Base-by-base conservation (phyloP, 305 asterid species). In the Fraxinus baroniana region DNA sequence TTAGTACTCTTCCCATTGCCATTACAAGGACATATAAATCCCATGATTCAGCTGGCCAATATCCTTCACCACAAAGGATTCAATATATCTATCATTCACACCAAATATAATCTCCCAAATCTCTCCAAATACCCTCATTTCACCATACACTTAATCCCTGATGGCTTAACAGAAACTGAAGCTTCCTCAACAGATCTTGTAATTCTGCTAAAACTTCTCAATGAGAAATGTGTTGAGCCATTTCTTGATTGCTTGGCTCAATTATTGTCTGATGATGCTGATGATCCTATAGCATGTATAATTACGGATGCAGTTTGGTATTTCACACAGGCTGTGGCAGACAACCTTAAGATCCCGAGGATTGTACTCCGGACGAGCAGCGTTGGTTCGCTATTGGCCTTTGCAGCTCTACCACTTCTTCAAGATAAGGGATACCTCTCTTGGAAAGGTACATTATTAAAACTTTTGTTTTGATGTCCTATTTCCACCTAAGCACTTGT, bases 361-460 rank as follows among this genome's bases (percentile, higher is more conserved):
- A 81, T 89, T 35, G 93, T 81, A 0, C 84, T 91, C 22, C 86
- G 92, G 82, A 91, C 91, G 0, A 82, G 87, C 64, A 87, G 87
- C 26, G 37, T 86, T 17, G 84, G 85, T 76, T 86, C 94, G 1
- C 83, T 86, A 52, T 22, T 86, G 12, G 92, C 86, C 10, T 90
- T 86, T 10, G 49, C 81, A 13, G 86, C 87, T 5, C 81, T 90
- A 20, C 85, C 87, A 2, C 20, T 80, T 41, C 84, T 90, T 3
- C 81, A 79, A 1, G 87, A 87, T 28, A 83, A 84, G 44, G 90
- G 90, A 44, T 87, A 87, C 80, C 76, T 83, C 85, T 41, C 83
- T 41, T 35, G 46, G 22, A 49, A 37, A 64, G 87, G 92, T 89
- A 74, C 10, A 13, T 39, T 36, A 1, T 4, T 15, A 55, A 1